These are phyloP conservation scores for Globisporangium acanthophoron DNA, from an alignment of 352 stramenopile species.

Conservation along the genomic window DNA sequence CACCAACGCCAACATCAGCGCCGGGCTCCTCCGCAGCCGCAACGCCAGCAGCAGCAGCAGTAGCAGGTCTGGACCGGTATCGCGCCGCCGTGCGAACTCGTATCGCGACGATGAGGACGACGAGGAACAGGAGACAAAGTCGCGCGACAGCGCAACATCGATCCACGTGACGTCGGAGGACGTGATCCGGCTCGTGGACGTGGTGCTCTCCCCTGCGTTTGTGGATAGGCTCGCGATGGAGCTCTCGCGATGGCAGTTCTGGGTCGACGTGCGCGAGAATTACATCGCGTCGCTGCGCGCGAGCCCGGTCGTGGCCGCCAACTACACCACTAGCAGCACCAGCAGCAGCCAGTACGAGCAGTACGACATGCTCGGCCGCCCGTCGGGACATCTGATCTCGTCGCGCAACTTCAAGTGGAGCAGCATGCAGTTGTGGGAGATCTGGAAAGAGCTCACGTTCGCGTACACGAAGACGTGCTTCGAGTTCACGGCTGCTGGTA, in stretches of 20 bases:
- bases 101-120: conserved; percentile 9
- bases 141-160: conserved; percentile 33
- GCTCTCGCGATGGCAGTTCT: conserved; percentile 76
- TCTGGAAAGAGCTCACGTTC: conserved; percentile 79
- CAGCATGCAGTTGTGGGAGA: conserved; percentile 79
- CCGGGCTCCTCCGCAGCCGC: conserved; percentile 1
- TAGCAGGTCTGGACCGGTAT: neutral
- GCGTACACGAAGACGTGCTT: conserved; percentile 82
- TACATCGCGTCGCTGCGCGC: conserved; percentile 50
- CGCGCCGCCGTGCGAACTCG: conserved; percentile 4
- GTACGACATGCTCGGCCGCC: conserved; percentile 5
- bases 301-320: conserved; percentile 5
- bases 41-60: conserved; percentile 12
- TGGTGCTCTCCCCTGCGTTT: conserved; percentile 67
- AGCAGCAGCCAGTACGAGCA: conserved; percentile 14
- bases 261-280: conserved; percentile 70
- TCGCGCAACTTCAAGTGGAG: conserved; percentile 73
- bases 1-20: conserved; percentile 4
- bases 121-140: conserved; percentile 29
- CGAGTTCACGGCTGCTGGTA: conserved; percentile 80
- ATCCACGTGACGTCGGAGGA: conserved; percentile 66
- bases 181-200: conserved; percentile 68
- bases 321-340: neutral
- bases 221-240: conserved; percentile 57
- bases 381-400: conserved; percentile 16